A percentile compares a stretch with the other conserved stretches of the same genome.
These are phyloP conservation scores for Crithidia mellificae DNA, from an alignment of 208 protist genomes.

Conservation along the genomic window DNA sequence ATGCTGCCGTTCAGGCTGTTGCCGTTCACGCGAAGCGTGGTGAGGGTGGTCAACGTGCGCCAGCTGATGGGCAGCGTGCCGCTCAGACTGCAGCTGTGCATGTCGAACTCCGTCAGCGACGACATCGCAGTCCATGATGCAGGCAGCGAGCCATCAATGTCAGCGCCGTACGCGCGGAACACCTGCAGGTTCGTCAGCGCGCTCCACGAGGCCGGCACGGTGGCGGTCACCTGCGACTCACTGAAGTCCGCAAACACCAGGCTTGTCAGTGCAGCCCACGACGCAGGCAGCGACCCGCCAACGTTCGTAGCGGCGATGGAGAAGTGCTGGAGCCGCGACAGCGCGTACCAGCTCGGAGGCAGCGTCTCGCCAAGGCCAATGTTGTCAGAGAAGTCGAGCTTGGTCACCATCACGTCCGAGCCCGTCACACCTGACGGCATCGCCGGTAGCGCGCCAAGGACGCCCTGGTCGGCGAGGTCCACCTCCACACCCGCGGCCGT, in stretches of 20 bases:
- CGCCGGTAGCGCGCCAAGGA: neutral
- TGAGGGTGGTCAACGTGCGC: no score
- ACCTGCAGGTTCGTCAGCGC: neutral
- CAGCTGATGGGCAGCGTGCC: conserved; percentile 16
- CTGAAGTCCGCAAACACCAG: conserved; percentile 9
- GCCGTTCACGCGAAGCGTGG: no score
- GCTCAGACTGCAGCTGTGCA: neutral
- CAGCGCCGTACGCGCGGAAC: neutral
- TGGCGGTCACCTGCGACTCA: neutral
- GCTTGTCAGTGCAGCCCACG: conserved; percentile 6
- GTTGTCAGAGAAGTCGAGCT: neutral
- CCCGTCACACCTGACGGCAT: conserved; percentile 1
- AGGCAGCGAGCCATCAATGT: neutral
- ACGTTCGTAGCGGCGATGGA: neutral
- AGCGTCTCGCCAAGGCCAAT: neutral
- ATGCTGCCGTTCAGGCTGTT: no score
- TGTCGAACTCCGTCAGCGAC: neutral
- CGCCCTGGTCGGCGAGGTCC: neutral
- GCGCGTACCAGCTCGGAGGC: conserved; percentile 7
- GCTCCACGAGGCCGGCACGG: conserved; percentile 2
- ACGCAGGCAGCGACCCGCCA: neutral
- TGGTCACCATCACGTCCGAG: conserved; percentile 1
- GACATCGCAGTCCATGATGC: conserved; percentile 5
- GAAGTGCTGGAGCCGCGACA: neutral
- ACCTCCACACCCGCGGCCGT: neutral